Percentiles rank a stretch among this genome's conserved stretches.
These are phyloP conservation scores for Yarrowia sp. DNA, from an alignment of 805 yeast species.

Conservation along the genomic window DNA sequence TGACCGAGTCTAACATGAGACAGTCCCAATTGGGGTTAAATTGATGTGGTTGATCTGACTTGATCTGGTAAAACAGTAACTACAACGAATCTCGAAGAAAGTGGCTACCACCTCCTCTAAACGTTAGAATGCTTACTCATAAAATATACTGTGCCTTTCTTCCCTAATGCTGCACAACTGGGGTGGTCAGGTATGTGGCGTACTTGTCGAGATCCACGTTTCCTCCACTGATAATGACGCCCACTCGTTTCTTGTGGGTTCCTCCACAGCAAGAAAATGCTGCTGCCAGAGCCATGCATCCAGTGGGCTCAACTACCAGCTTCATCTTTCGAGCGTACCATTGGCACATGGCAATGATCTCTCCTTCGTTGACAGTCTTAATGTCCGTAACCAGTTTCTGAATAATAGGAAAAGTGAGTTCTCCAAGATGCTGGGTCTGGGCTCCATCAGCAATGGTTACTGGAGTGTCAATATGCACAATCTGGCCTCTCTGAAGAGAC, in stretches of 20 bases:
- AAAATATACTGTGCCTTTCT: neutral
- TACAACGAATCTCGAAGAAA: too few relatives aligned
- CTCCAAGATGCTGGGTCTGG: constrained; percentile 45
- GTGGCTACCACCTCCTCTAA: too few relatives aligned
- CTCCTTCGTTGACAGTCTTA: constrained; percentile 43
- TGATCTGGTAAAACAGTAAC: too few relatives aligned
- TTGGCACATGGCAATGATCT: constrained; percentile 42
- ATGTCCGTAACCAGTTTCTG: constrained; percentile 42
- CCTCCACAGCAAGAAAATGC: constrained; percentile 39
- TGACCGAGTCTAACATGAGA: too few relatives aligned
- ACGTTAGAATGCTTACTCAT: constrained; percentile 6
- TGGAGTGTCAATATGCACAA: constrained; percentile 42
- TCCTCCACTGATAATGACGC: constrained; percentile 41
- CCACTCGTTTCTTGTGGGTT: constrained; percentile 39
- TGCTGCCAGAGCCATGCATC: constrained; percentile 43
- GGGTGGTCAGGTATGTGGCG: constrained; percentile 32
- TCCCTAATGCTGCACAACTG: neutral
- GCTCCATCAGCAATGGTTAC: constrained; percentile 45
- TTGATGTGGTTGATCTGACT: too few relatives aligned
- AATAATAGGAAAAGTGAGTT: constrained; percentile 43
- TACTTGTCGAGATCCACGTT: constrained; percentile 40
- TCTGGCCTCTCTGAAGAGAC: constrained; percentile 42
- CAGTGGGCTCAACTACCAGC: constrained; percentile 44
- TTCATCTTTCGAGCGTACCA: constrained; percentile 45
- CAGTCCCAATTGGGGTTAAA: too few relatives aligned